Percentiles rank a stretch among this genome's conserved stretches.
phyloP scores from a whole-genome alignment of 2,329 filamentous ascomycete species.

The Pyricularia sp. region DNA sequence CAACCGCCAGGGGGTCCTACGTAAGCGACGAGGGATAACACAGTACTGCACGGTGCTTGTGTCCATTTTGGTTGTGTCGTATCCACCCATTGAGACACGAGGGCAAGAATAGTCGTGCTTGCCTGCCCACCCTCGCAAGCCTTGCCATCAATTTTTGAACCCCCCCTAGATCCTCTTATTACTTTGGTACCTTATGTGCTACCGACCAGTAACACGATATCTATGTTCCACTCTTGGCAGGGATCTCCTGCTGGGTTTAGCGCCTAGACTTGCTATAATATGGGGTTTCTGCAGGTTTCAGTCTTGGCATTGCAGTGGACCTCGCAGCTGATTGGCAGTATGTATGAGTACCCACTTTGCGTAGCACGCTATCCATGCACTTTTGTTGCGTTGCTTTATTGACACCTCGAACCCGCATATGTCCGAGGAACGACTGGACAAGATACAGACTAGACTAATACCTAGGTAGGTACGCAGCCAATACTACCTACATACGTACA shows the following conservation, averaged over 20 bases:
- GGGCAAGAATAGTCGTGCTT: background rate
- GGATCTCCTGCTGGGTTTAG: background rate
- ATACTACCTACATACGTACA: no score
- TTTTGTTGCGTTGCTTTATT: no score
- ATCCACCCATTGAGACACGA: background rate
- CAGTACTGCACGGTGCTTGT: background rate
- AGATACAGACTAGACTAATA: background rate
- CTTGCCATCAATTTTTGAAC: no score
- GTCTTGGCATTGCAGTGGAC: background rate
- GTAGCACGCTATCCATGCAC: background rate
- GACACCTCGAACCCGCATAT: background rate
- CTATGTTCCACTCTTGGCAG: background rate
- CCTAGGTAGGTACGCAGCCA: no score
- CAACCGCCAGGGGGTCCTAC: background rate
- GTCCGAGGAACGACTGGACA: background rate
- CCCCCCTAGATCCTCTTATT: background rate
- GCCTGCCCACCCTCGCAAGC: background rate
- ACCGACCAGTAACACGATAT: background rate
- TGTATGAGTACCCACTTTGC: background rate
- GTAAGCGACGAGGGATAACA: background rate
- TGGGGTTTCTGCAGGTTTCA: background rate
- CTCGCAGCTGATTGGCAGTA: background rate
- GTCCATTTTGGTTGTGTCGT: background rate
- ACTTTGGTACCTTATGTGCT: background rate
- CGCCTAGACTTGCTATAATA: background rate